phyloP scores from a whole-genome alignment of 345 rosid genomes.

The Rhizophora mangle region DNA sequence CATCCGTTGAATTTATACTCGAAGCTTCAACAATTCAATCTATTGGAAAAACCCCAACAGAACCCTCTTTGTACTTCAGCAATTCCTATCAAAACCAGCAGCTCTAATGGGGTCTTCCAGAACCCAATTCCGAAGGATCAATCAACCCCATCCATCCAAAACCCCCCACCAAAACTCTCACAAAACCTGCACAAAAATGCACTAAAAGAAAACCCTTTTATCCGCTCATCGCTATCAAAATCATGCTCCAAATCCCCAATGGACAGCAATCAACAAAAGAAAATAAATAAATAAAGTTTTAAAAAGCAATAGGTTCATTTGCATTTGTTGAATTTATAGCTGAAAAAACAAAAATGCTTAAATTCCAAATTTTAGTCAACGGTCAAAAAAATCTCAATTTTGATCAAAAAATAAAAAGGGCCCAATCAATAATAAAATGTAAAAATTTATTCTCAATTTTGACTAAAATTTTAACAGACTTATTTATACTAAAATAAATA shows the following conservation, averaged over 20 bases:
- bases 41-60: not conserved
- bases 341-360: too few relatives aligned
- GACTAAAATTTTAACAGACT: too few relatives aligned
- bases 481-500: too few relatives aligned
- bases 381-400: too few relatives aligned
- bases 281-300: not conserved
- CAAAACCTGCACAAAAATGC: not conserved
- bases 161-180: constrained; percentile 12
- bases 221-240: constrained; percentile 10
- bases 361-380: too few relatives aligned
- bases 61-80: not conserved
- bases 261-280: not conserved
- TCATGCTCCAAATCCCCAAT: not conserved
- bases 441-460: too few relatives aligned
- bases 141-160: constrained; percentile 4
- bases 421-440: too few relatives aligned
- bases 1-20: constrained; percentile 10
- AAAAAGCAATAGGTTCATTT: too few relatives aligned
- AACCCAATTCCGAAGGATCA: not conserved
- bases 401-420: too few relatives aligned
- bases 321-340: too few relatives aligned
- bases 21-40: not conserved
- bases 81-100: not conserved
- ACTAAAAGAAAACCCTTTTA: constrained; percentile 9
- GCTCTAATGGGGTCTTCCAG: not conserved